phyloP scores from a whole-genome alignment of 176 grass and related monocot species.

The Tillandsia fasciculata region DNA sequence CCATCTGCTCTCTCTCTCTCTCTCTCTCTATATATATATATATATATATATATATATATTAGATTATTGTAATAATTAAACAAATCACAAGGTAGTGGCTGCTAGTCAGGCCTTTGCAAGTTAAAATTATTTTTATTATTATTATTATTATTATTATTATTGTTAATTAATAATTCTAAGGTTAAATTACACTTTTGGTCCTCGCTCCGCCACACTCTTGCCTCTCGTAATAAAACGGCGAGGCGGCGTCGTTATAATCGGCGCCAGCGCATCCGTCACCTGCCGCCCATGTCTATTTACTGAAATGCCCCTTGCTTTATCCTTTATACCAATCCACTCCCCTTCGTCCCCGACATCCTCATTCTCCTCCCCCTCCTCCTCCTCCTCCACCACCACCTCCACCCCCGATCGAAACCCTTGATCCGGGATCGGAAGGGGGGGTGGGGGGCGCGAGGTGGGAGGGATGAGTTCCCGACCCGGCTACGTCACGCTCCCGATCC shows the following conservation, averaged over 20 bases:
- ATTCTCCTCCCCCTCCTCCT: not conserved
- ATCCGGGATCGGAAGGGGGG: not conserved
- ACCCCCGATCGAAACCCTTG: not conserved
- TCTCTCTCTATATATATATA: too few relatives aligned
- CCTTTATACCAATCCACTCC: not conserved
- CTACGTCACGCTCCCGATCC: slow-evolving; percentile 83
- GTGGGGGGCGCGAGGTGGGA: not conserved
- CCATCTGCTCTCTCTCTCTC: too few relatives aligned
- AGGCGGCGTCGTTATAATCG: not conserved
- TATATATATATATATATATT: too few relatives aligned
- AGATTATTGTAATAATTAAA: too few relatives aligned
- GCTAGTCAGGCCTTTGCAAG: too few relatives aligned
- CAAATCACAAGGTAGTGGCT: too few relatives aligned
- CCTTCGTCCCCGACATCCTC: not conserved
- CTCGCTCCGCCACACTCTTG: too few relatives aligned
- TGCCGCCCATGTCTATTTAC: not conserved
- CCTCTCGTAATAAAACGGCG: too few relatives aligned
- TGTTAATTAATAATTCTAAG: too few relatives aligned
- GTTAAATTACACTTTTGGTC: too few relatives aligned
- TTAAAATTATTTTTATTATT: too few relatives aligned
- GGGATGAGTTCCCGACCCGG: slow-evolving; percentile 42
- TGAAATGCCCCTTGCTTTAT: not conserved
- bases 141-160: too few relatives aligned
- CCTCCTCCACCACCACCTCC: not conserved
- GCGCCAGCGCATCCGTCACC: not conserved